Base-by-base conservation (phyloP, 108 stramenopile genomes). In the Asterionellopsis glacialis region DNA sequence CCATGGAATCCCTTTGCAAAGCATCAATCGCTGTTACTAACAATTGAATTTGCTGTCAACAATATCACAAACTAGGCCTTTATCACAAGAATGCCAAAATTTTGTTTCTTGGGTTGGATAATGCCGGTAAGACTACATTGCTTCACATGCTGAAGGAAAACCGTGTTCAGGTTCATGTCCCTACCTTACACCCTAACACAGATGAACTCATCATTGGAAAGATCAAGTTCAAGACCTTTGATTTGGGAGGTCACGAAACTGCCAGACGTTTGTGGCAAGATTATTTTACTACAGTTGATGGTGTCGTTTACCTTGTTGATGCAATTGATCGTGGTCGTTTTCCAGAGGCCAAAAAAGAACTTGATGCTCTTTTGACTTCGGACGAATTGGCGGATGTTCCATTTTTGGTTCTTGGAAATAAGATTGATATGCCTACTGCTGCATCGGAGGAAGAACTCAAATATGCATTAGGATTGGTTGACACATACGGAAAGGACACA, bases 21-120 rank as follows among this genome's bases (percentile, higher is more conserved):
- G 26, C 23, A 49, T 49, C 60, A 41, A 48, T 25, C 45, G 3
- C 48, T 28, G 11, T 24, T 27, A 61, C 45, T 16, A n/a, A 39
- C 57, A 58, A 9, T 9, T 3, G 6, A 2, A 19, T 15, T 25
- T 9, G 13, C 21, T 27, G 24, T 27, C 26, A 5, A 52, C 41
- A 4, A 16, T 52, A 59, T 51, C 6, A 16, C 53, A 5, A 4
- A 23, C 25, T 11, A 98, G 98, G 98, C 14, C 85, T 99, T 19
- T 98, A 97, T 69, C 95, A 98, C 87, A 99, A 99, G 81, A 96
- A 97, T 71, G 99, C 99, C 64, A 99, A 99, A 72, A 98, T 99
- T 71, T 77, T 99, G 48, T 99, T 99, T 73, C 73, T 97, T 58
- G 97, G 97, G 7, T 83, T 98, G 43, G 97, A 98, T 73, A 96